Evolutionary conservation across 805 yeast species (phyloP).

Genomic region (Ogataea methylovora): DNA sequence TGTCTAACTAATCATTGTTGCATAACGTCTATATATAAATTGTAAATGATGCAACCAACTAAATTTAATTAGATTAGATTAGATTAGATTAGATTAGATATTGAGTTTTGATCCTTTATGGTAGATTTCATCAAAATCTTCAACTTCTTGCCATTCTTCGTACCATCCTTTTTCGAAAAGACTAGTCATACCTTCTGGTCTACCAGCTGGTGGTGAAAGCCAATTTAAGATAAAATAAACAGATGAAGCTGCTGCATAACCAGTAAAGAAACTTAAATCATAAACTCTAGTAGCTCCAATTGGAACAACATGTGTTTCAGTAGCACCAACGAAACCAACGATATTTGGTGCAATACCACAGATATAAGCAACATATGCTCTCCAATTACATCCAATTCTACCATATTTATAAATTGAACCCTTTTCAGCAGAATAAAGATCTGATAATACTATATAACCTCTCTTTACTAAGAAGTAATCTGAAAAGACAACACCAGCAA

Average conservation of each 20-base stretch:
- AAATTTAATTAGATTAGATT: too few species aligned
- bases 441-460: slow-evolving; percentile 57
- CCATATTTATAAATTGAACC: slow-evolving; percentile 51
- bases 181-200: slow-evolving; percentile 25
- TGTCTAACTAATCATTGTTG: too few species aligned
- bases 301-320: slow-evolving; percentile 64
- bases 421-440: slow-evolving; percentile 47
- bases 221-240: slow-evolving; percentile 47
- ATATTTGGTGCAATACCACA: slow-evolving; percentile 78
- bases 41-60: too few species aligned
- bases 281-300: slow-evolving; percentile 70
- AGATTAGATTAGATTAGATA: too few species aligned
- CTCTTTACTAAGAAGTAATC: slow-evolving; percentile 71
- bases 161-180: slow-evolving; percentile 51
- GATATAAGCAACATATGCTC: slow-evolving; percentile 75
- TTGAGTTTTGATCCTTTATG: too few species aligned
- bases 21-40: too few species aligned
- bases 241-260: slow-evolving; percentile 52
- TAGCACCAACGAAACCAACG: slow-evolving; percentile 82
- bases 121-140: slow-evolving; percentile 42
- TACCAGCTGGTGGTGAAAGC: slow-evolving; percentile 45
- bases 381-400: slow-evolving; percentile 66
- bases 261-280: slow-evolving; percentile 68
- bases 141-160: slow-evolving; percentile 58
- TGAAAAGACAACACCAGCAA: slow-evolving; percentile 67